Evolutionary conservation across 306 rosid genomes (phyloP).

Genomic region (Urtica urens): DNA sequence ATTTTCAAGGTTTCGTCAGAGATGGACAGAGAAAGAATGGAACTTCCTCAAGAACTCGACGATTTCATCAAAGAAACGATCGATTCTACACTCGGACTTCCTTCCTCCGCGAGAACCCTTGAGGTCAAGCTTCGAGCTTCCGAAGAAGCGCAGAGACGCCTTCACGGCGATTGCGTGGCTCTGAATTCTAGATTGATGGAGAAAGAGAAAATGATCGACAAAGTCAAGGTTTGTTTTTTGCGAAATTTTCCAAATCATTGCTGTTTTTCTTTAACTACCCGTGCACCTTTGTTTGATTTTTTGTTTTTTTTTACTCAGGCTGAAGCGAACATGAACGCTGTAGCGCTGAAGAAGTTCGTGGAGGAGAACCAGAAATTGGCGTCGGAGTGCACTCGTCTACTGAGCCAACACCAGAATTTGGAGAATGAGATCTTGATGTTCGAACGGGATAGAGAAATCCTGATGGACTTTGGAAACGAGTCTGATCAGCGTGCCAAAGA

Average conservation of each 20-base stretch:
- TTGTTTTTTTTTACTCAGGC: slow-evolving; percentile 23
- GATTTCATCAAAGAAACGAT: slow-evolving; percentile 52
- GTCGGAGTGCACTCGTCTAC: slow-evolving; percentile 36
- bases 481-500: slow-evolving; percentile 82
- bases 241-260: background rate
- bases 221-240: slow-evolving; percentile 38
- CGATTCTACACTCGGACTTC: slow-evolving; percentile 47
- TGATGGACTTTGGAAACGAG: slow-evolving; percentile 95
- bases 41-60: slow-evolving; percentile 40
- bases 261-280: background rate
- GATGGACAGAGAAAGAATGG: slow-evolving; percentile 45
- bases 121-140: slow-evolving; percentile 53
- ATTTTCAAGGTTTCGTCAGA: no score
- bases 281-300: background rate
- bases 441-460: slow-evolving; percentile 67
- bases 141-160: slow-evolving; percentile 43
- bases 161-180: slow-evolving; percentile 29
- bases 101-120: slow-evolving; percentile 34
- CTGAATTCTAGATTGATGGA: slow-evolving; percentile 44
- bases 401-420: slow-evolving; percentile 45
- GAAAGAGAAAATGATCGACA: slow-evolving; percentile 48
- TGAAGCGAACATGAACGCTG: slow-evolving; percentile 67
- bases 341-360: slow-evolving; percentile 70
- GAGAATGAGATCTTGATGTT: slow-evolving; percentile 68
- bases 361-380: slow-evolving; percentile 79